phyloP scores from a whole-genome alignment of 352 stramenopile species.

The Blastocystis hominis region DNA sequence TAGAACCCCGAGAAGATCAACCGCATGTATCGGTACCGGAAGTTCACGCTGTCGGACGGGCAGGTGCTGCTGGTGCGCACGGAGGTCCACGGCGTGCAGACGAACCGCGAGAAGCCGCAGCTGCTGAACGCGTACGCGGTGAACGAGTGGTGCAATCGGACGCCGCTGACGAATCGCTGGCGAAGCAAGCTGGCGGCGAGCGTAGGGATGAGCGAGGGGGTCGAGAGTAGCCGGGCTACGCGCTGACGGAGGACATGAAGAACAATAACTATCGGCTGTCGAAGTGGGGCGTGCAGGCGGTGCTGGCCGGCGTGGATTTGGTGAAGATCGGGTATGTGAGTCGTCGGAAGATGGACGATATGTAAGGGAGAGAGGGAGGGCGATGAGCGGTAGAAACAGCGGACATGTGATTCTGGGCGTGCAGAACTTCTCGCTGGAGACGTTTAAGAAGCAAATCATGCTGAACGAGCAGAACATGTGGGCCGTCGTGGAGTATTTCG shows the following conservation, averaged over 20 bases:
- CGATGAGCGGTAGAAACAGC: slow-evolving; percentile 63
- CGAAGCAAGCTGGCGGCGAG: not conserved
- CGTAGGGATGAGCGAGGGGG: not conserved
- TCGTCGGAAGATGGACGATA: slow-evolving; percentile 82
- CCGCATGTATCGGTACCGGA: slow-evolving; percentile 34
- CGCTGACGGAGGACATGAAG: slow-evolving; percentile 93
- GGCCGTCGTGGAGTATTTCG: slow-evolving; percentile 84
- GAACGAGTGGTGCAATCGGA: slow-evolving; percentile 8
- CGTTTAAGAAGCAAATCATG: slow-evolving; percentile 91
- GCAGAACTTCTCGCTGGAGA: slow-evolving; percentile 78
- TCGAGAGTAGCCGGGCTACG: slow-evolving; percentile 75
- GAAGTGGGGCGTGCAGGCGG: slow-evolving; percentile 89
- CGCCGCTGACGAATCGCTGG: not conserved
- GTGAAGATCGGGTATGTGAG: slow-evolving; percentile 96
- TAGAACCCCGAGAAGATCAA: not conserved
- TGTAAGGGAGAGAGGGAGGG: slow-evolving; percentile 85
- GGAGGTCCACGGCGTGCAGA: slow-evolving; percentile 24
- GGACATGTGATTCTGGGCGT: slow-evolving; percentile 44
- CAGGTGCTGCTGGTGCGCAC: slow-evolving; percentile 10
- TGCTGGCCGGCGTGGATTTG: slow-evolving; percentile 84
- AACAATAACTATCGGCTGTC: slow-evolving; percentile 95
- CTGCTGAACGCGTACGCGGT: slow-evolving; percentile 7
- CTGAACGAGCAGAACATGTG: slow-evolving; percentile 95
- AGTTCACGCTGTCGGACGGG: not conserved
- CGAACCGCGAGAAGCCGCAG: not conserved